Conservation (phyloP, 306 rosid species). For the Gynostemma pentaphyllum region DNA sequence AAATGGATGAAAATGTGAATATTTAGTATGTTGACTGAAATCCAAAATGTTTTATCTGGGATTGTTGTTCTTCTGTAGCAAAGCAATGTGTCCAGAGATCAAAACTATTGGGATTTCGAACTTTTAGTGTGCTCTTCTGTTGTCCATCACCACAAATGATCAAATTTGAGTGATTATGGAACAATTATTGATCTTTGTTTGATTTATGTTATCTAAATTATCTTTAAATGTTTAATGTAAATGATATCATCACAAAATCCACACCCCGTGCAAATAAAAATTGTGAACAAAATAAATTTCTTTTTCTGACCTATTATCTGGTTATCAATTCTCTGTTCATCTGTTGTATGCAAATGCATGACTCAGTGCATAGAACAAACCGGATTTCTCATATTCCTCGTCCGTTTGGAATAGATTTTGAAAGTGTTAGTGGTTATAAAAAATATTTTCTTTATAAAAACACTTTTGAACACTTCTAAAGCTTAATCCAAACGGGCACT, state of each 20-base stretch:
- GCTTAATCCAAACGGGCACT: no score
- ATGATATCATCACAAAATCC: not conserved
- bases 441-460: no score
- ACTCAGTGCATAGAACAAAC: no score
- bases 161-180: not conserved
- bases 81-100: not conserved
- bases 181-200: not conserved
- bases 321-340: no score
- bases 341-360: no score
- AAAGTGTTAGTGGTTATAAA: no score
- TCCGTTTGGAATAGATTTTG: no score
- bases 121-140: not conserved
- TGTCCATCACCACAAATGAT: not conserved
- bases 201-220: not conserved
- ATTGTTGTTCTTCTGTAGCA: not conserved
- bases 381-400: no score
- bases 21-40: constrained; percentile 1
- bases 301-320: no score
- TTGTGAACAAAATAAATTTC: no score
- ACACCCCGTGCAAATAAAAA: not conserved
- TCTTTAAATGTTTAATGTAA: not conserved
- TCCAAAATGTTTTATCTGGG: not conserved
- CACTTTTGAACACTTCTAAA: no score
- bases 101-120: not conserved
- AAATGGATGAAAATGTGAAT: not conserved